Conservation (phyloP, 2,329 filamentous ascomycete species). For the Knoxdaviesia capensis region DNA sequence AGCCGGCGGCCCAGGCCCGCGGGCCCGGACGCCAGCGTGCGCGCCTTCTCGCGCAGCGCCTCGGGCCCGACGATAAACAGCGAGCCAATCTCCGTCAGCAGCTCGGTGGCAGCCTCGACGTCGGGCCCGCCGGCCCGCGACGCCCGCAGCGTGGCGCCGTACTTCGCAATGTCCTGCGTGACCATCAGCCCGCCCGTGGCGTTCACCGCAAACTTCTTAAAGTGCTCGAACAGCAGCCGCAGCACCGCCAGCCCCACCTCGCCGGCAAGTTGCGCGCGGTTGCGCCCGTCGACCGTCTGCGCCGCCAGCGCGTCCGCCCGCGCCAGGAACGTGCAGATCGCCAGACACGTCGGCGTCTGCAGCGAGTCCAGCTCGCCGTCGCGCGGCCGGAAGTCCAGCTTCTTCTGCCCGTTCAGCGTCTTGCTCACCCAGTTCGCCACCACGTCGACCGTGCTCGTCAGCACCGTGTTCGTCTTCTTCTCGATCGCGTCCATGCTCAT, state of each 20-base stretch:
- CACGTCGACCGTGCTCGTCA: slow-evolving; percentile 40
- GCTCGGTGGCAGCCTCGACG: slow-evolving; percentile 52
- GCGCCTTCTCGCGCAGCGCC: slow-evolving; percentile 49
- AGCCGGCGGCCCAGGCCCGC: slow-evolving; percentile 29
- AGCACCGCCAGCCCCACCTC: slow-evolving; percentile 70
- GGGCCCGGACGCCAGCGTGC: slow-evolving; percentile 28
- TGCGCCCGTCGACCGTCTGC: slow-evolving; percentile 60
- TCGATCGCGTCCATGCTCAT: slow-evolving; percentile 59
- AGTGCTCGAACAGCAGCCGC: slow-evolving; percentile 67
- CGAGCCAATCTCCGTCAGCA: slow-evolving; percentile 82
- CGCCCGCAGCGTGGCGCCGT: slow-evolving; percentile 64
- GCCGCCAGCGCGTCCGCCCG: slow-evolving; percentile 42
- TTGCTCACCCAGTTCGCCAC: slow-evolving; percentile 57
- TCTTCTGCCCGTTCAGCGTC: slow-evolving; percentile 59
- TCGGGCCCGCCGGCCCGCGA: slow-evolving; percentile 26
- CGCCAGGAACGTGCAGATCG: slow-evolving; percentile 62
- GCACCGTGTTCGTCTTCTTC: slow-evolving; percentile 50
- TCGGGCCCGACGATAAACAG: slow-evolving; percentile 84
- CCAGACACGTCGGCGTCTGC: slow-evolving; percentile 68
- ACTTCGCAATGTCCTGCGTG: slow-evolving; percentile 87
- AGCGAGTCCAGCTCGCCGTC: slow-evolving; percentile 64
- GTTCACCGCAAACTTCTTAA: slow-evolving; percentile 85
- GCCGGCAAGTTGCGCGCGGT: slow-evolving; percentile 61
- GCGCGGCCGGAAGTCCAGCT: slow-evolving; percentile 74
- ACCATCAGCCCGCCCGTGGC: slow-evolving; percentile 89